phyloP scores from a whole-genome alignment of 345 rosid genomes.

The Geranium rotundifolium region DNA sequence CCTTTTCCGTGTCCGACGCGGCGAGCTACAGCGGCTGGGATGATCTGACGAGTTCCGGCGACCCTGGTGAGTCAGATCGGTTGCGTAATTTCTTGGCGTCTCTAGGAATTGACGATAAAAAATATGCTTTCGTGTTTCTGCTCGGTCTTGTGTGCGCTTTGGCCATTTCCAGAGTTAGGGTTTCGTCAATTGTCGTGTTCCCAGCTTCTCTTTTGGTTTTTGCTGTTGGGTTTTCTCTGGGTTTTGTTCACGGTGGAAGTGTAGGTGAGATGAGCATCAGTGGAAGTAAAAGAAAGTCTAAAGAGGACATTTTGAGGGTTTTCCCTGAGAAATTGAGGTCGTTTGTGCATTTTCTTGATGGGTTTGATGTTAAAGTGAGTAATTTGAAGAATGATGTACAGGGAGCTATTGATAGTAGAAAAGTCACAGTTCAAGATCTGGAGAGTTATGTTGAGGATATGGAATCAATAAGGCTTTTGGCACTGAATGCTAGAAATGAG shows the following conservation, averaged over 20 bases:
- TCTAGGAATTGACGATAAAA: slow-evolving; percentile 37
- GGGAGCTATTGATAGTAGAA: slow-evolving; percentile 35
- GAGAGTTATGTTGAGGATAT: slow-evolving; percentile 29
- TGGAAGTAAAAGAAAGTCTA: slow-evolving; percentile 22
- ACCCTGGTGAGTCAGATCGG: slow-evolving; percentile 31
- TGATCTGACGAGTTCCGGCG: slow-evolving; percentile 22
- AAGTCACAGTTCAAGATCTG: slow-evolving; percentile 28
- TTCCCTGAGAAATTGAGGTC: slow-evolving; percentile 25
- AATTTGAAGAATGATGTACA: slow-evolving; percentile 28
- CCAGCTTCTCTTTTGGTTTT: slow-evolving; percentile 51
- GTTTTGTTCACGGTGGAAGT: slow-evolving; percentile 38
- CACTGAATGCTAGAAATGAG: slow-evolving; percentile 26
- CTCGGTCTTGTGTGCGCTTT: slow-evolving; percentile 44
- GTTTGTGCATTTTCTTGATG: slow-evolving; percentile 32
- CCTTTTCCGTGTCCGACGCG: slow-evolving; percentile 9
- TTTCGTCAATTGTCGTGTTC: slow-evolving; percentile 37
- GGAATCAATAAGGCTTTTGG: slow-evolving; percentile 29
- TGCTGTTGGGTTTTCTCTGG: slow-evolving; percentile 43
- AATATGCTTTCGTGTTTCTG: slow-evolving; percentile 29
- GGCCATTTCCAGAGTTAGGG: slow-evolving; percentile 40
- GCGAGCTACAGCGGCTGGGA: slow-evolving; percentile 51
- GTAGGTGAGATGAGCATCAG: slow-evolving; percentile 12
- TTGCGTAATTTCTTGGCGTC: slow-evolving; percentile 36
- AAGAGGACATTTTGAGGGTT: slow-evolving; percentile 28
- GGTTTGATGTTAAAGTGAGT: slow-evolving; percentile 28